Conservation (phyloP, 768 basidiomycete genomes). For the Pleurotus salmoneostramineus region DNA sequence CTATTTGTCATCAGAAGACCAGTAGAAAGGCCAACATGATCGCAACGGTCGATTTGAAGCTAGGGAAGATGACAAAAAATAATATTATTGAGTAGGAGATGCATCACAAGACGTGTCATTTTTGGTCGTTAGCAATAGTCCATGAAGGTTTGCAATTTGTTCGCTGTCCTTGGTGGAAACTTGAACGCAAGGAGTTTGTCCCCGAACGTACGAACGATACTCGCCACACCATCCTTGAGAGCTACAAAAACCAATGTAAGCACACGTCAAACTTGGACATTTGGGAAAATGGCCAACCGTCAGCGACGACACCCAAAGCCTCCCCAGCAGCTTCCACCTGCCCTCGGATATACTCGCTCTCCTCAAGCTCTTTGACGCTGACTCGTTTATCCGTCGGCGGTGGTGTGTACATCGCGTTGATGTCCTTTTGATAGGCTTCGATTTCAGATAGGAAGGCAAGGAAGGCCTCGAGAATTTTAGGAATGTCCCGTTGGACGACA, state of each 20-base stretch:
- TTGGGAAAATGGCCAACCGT: conserved; percentile 44
- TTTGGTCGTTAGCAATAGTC: conserved; percentile 45
- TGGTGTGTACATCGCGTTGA: conserved; percentile 37
- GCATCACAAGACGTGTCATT: no score
- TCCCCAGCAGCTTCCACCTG: conserved; percentile 58
- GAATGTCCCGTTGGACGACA: conserved; percentile 81
- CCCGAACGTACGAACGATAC: conserved; percentile 71
- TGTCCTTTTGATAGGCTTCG: conserved; percentile 58
- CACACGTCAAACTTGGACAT: neutral
- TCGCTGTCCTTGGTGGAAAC: conserved; percentile 66
- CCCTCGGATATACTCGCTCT: conserved; percentile 31
- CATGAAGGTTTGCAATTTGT: conserved; percentile 66
- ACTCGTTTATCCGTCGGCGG: conserved; percentile 29
- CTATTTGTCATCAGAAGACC: no score
- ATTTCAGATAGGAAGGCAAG: conserved; percentile 61
- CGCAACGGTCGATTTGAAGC: neutral
- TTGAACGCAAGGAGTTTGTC: conserved; percentile 73
- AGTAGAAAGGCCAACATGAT: no score
- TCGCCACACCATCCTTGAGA: conserved; percentile 61
- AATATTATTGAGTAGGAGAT: neutral
- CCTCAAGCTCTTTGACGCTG: conserved; percentile 29
- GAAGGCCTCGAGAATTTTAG: conserved; percentile 75
- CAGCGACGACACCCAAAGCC: conserved; percentile 46
- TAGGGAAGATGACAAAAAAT: neutral
- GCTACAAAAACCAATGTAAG: conserved; percentile 29